Base-by-base conservation (phyloP, 768 basidiomycete species). In the Goffeauzyma gilvescens region DNA sequence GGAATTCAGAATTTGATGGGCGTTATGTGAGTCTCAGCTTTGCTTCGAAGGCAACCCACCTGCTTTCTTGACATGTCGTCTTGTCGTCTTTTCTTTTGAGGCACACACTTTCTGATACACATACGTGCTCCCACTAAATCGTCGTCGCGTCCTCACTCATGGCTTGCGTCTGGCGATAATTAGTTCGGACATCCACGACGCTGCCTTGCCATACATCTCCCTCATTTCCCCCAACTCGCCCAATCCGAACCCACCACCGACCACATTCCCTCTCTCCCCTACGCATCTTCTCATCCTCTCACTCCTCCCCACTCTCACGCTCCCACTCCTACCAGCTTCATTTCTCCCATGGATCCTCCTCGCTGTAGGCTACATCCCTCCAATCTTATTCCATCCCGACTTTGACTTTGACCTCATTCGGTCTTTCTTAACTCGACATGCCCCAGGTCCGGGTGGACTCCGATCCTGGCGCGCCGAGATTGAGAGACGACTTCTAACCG, bases 1-100 rank as follows among this genome's bases (percentile, higher is more conserved):
- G 84, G 71, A 1, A 80, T 89, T 22, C 86, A 89, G 58, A 89
- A 89, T 51, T 71, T 89, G 23, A 87, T 89, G 84, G 84, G 83
- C 5, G 65, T 72, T 6, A 65, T 77, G 81, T 85, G 63, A 50
- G 80, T 60, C 6, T 41, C n/a, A 2, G 39, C 6, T 22, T 32
- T 42, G 22, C 31, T 32, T 32, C 18, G n/a, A n/a, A n/a, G 41
- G 6, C 15, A 5, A 33, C 32, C 31, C 15, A 12, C 20, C 28
- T 30, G 20, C 7, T 33, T 22, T 8, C 17, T 26, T 31, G n/a
- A 21, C 17, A 22, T 28, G 26, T 38, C 5, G 17, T 18, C 41
- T 21, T 26, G 7, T 27, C 15, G 17, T 35, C 13, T 8, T 9
- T 20, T 15, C 5, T 32, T 13, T 22, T 21, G 28, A 33, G 32